phyloP scores from a whole-genome alignment of 495 filamentous ascomycete genomes.

The Tuber borchii region DNA sequence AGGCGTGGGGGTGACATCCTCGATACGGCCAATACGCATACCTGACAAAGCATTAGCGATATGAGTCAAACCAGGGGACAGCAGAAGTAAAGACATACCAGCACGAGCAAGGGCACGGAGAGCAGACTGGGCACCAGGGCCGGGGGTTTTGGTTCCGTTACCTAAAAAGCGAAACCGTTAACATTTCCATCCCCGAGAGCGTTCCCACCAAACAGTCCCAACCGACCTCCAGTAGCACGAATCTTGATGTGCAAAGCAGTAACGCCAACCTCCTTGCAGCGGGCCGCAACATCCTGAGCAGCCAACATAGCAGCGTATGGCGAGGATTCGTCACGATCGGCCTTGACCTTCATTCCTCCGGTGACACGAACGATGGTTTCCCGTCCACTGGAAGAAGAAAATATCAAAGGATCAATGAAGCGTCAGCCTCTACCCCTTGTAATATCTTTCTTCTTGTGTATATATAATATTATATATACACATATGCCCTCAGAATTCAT shows the following conservation, averaged over 20 bases:
- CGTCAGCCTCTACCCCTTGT: slow-evolving; percentile 43
- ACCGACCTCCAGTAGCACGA: slow-evolving; percentile 88
- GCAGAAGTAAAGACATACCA: background rate
- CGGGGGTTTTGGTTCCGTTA: slow-evolving; percentile 99
- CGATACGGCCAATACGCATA: slow-evolving; percentile 99
- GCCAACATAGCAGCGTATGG: slow-evolving; percentile 99
- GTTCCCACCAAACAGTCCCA: background rate
- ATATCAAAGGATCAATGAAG: slow-evolving; percentile 48
- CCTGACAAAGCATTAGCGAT: slow-evolving; percentile 44
- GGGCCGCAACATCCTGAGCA: slow-evolving; percentile 85
- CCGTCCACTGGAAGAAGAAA: slow-evolving; percentile 74
- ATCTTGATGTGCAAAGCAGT: slow-evolving; percentile 99
- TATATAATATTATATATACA: slow-evolving; percentile 7
- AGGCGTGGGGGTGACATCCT: slow-evolving; percentile 98
- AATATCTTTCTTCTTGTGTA: slow-evolving; percentile 21
- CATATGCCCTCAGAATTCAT: slow-evolving; percentile 13
- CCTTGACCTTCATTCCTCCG: slow-evolving; percentile 99
- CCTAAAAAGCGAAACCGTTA: slow-evolving; percentile 47
- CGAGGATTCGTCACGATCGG: slow-evolving; percentile 98
- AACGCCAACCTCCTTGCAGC: slow-evolving; percentile 99
- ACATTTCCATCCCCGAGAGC: slow-evolving; percentile 9
- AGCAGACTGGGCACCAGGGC: slow-evolving; percentile 95
- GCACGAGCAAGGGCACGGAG: slow-evolving; percentile 96
- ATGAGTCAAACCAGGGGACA: background rate
- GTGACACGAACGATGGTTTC: slow-evolving; percentile 99